phyloP scores from a whole-genome alignment of 345 rosid genomes.

The Psidium guajava region DNA sequence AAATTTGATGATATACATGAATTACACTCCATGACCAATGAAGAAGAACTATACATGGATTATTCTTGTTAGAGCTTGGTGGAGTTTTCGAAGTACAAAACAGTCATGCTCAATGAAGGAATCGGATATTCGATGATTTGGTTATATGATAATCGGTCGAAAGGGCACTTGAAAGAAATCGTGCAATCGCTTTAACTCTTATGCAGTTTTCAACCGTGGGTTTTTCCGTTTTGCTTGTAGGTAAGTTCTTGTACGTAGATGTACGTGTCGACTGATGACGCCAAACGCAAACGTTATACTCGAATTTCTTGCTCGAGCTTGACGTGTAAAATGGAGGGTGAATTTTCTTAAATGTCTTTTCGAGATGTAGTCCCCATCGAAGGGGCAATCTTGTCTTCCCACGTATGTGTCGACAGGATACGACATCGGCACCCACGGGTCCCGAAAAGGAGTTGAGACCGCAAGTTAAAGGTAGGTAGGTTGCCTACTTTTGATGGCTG shows the following conservation, averaged over 20 bases:
- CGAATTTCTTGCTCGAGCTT: neutral
- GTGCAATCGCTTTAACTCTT: neutral
- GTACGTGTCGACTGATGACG: neutral
- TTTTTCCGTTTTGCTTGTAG: neutral
- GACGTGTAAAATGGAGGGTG: neutral
- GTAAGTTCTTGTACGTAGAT: neutral
- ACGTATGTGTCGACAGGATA: neutral
- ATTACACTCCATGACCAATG: fast-evolving
- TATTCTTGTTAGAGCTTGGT: neutral
- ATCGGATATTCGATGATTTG: neutral
- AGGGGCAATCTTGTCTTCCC: neutral
- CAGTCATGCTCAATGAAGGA: no score
- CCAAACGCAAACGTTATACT: neutral
- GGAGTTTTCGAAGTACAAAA: neutral
- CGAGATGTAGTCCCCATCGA: neutral
- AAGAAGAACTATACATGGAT: neutral
- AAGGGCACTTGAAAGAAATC: neutral
- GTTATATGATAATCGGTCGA: neutral
- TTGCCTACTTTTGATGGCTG: neutral
- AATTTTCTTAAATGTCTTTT: neutral
- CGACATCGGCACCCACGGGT: neutral
- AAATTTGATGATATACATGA: neutral
- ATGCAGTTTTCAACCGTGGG: neutral
- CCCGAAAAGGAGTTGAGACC: neutral
- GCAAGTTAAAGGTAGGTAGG: neutral